These are phyloP conservation scores for Massariosphaeria phaeospora DNA, from an alignment of 495 filamentous ascomycete genomes.

Conservation along the genomic window DNA sequence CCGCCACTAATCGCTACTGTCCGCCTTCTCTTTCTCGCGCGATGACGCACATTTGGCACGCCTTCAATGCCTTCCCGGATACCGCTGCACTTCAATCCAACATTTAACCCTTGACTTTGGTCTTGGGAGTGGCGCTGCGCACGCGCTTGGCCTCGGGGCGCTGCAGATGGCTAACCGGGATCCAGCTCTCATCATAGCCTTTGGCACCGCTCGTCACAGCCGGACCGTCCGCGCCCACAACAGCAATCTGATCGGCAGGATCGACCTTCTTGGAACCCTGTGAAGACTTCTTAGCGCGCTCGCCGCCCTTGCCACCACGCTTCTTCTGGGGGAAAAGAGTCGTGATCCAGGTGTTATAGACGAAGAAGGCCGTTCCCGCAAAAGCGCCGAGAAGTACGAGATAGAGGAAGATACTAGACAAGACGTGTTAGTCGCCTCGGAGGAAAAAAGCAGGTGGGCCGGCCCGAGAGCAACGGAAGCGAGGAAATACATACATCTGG, in stretches of 20 bases:
- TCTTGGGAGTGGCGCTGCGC: slow-evolving; percentile 54
- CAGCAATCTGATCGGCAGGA: slow-evolving; percentile 54
- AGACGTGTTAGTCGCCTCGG: background rate
- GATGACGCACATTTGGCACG: too few relatives aligned
- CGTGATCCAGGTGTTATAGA: slow-evolving; percentile 96
- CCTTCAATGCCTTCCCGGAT: too few relatives aligned
- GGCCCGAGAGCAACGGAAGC: background rate
- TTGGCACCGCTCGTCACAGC: slow-evolving; percentile 63
- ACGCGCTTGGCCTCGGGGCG: slow-evolving; percentile 74
- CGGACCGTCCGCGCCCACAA: slow-evolving; percentile 64
- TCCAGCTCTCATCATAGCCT: slow-evolving; percentile 93
- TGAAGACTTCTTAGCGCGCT: slow-evolving; percentile 53
- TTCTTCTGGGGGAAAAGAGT: slow-evolving; percentile 92
- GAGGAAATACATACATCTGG: slow-evolving; percentile 66
- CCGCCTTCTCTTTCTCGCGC: too few relatives aligned
- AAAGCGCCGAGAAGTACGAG: slow-evolving; percentile 78
- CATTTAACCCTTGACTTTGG: slow-evolving; percentile 38
- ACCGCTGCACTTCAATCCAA: too few relatives aligned
- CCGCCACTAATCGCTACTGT: too few relatives aligned
- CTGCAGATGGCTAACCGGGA: slow-evolving; percentile 86
- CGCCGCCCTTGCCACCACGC: slow-evolving; percentile 58
- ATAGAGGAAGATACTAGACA: slow-evolving; percentile 80
- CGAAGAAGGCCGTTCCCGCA: slow-evolving; percentile 79
- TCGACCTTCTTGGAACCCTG: slow-evolving; percentile 61
- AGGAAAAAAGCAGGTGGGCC: background rate